Percentiles rank a stretch among this genome's conserved stretches.
Conservation (phyloP, 2,329 filamentous ascomycete species). For the Ophiostoma perfectum region DNA sequence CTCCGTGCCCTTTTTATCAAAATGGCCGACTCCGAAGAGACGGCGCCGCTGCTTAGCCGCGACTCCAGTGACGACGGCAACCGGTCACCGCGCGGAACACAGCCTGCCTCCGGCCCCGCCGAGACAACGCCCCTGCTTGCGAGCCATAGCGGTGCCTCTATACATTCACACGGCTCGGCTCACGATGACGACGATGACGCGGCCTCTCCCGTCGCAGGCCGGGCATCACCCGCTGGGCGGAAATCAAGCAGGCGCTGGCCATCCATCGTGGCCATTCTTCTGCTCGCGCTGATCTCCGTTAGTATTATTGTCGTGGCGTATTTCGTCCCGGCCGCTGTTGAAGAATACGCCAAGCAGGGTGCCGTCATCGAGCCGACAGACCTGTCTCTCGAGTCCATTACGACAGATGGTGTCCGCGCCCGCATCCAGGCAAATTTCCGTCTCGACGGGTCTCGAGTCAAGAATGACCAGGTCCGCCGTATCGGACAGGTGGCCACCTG, state of each 20-base stretch:
- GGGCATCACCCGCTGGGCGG: constrained; percentile 31
- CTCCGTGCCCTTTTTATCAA: background rate
- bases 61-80: constrained; percentile 22
- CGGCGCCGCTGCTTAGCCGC: constrained; percentile 40
- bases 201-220: constrained; percentile 6
- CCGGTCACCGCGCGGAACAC: constrained; percentile 6
- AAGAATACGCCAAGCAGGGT: constrained; percentile 82
- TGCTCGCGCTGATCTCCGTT: constrained; percentile 59
- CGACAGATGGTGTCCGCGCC: constrained; percentile 67
- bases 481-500: constrained; percentile 75
- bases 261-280: constrained; percentile 65
- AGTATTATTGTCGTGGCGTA: constrained; percentile 73
- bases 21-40: constrained; percentile 42
- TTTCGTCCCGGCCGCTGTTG: constrained; percentile 70
- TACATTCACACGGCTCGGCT: background rate
- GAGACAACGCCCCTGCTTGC: constrained; percentile 53
- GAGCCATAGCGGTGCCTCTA: background rate
- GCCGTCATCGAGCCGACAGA: constrained; percentile 76
- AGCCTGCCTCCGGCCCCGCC: constrained; percentile 19
- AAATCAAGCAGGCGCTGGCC: constrained; percentile 60
- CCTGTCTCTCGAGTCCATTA: constrained; percentile 81
- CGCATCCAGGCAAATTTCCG: constrained; percentile 76
- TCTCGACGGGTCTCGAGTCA: constrained; percentile 72
- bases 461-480: constrained; percentile 63
- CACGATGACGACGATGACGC: constrained; percentile 2